phyloP scores from a whole-genome alignment of 257 asterid species.

The Solanum megistacrolobum region DNA sequence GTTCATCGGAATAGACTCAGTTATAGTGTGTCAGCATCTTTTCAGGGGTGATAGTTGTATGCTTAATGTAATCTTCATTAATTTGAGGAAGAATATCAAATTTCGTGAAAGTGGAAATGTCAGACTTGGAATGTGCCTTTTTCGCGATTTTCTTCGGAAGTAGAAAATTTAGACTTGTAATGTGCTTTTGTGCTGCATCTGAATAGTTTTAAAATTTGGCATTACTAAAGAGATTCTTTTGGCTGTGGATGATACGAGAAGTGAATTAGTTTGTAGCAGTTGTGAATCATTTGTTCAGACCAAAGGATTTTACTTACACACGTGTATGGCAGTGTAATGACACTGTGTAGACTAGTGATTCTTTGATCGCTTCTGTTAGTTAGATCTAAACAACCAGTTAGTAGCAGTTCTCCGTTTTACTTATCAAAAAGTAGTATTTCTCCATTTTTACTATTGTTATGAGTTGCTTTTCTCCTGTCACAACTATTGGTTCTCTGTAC shows the following conservation, averaged over 20 bases:
- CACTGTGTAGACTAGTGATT: neutral
- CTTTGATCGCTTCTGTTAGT: neutral
- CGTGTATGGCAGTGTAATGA: neutral
- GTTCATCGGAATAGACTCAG: neutral
- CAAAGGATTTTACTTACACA: neutral
- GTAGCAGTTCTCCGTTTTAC: neutral
- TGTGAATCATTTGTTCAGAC: neutral
- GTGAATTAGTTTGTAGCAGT: neutral
- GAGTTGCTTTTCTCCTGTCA: neutral
- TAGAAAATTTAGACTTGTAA: neutral
- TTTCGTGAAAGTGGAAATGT: neutral
- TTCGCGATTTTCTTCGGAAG: neutral
- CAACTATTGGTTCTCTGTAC: neutral
- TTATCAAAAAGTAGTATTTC: neutral
- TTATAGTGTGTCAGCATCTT: neutral
- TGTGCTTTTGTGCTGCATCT: neutral
- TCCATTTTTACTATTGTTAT: neutral
- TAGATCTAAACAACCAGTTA: neutral
- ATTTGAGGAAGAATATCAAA: neutral
- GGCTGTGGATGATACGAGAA: neutral
- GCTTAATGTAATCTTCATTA: neutral
- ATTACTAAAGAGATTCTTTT: neutral
- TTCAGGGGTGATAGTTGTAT: neutral
- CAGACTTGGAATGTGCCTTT: neutral
- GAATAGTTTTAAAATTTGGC: neutral